Base-by-base conservation (phyloP, 179 eudicot species). In the Nepenthes alata region DNA sequence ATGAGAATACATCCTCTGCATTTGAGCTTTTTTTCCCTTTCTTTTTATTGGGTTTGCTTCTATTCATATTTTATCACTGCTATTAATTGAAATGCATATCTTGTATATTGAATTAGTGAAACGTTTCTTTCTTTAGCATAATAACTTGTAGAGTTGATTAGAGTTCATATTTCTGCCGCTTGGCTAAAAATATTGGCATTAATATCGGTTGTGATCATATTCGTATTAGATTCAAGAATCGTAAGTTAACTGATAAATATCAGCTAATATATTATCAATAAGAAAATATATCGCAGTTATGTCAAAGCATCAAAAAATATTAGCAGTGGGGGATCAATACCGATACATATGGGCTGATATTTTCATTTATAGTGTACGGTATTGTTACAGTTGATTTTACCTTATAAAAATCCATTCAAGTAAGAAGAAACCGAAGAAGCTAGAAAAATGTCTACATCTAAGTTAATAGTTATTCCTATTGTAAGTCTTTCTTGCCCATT, bases 1-100 rank as follows among this genome's bases (percentile, higher is more conserved):
- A 88, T 61, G 75, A 25, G 38, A 66, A 60, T 59, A 2, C 36
- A 25, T 38, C 8, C 41, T 13, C 55, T 49, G 10, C 66, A 6
- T 60, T 64, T 54, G 52, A 50, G 35, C 35, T 25, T 38, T 6
- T 58, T 47, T n/a, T 37, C 10, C 52, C 51, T 5, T 66, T 74
- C 50, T 63, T 67, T 11, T 14, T 1, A 60, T 35, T 67, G 51
- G 39, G 11, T 57, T 44, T 57, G 45, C 4, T 34, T 6, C 2
- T 55, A 38, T 25, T 2, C 34, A 35, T 49, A 35, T 56, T n/a
- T 14, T 35, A 51, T 63, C 6, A 5, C 9, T 37, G 35, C 12
- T 8, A 5, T 51, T 25, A 2, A 35, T 35, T 7, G 11, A 52
- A 11, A 35, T 35, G 2, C 11, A 14, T 15, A 34, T 64, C 12